phyloP scores from a whole-genome alignment of 202 grass and related monocot species.

The Cymbopogon flexuosus region DNA sequence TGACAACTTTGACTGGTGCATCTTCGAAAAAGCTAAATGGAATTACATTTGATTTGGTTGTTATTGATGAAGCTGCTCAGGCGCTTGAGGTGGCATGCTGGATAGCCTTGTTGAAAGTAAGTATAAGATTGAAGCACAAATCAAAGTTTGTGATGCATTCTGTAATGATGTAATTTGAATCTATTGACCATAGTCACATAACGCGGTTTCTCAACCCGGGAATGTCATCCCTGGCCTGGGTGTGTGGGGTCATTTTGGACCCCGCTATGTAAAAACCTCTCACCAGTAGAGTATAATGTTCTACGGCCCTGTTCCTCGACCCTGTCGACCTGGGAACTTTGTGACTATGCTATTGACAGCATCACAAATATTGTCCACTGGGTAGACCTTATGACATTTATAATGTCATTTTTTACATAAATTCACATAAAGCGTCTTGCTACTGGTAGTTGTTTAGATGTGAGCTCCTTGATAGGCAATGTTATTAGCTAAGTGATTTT shows the following conservation, averaged over 20 bases:
- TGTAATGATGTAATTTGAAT: conserved; percentile 6
- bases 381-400: background rate
- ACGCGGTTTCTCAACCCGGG: no score
- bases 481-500: background rate
- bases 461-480: background rate
- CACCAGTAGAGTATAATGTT: no score
- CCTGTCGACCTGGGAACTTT: no score
- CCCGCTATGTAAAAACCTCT: no score
- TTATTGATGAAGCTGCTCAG: conserved; percentile 99
- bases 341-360: background rate
- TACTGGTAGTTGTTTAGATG: background rate
- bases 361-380: background rate
- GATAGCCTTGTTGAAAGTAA: conserved; percentile 88
- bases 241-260: no score
- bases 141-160: background rate
- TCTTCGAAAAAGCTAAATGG: conserved; percentile 73
- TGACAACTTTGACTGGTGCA: conserved; percentile 94
- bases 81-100: conserved; percentile 95
- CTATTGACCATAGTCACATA: background rate
- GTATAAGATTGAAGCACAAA: conserved; percentile 3
- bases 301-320: no score
- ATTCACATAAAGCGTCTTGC: background rate
- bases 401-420: background rate
- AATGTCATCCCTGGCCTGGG: no score
- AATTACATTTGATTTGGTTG: conserved; percentile 81